These are phyloP conservation scores for Suzukiozyma palmioleophila DNA, from an alignment of 1,139 yeast genomes.

Conservation along the genomic window DNA sequence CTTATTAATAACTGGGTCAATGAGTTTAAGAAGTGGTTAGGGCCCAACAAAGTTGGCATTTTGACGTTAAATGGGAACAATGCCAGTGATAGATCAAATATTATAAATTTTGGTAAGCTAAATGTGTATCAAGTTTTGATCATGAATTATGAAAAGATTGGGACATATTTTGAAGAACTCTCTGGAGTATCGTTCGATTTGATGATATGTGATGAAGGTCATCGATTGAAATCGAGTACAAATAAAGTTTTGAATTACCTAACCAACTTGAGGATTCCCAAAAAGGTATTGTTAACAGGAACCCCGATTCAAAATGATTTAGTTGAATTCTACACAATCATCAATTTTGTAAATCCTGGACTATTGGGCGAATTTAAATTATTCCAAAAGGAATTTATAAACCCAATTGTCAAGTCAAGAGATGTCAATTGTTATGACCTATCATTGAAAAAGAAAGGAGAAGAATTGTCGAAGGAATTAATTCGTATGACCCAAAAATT, in stretches of 20 bases:
- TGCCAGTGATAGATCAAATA: slow-evolving; percentile 54
- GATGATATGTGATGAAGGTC: slow-evolving; percentile 94
- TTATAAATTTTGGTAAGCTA: slow-evolving; percentile 59
- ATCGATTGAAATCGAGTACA: slow-evolving; percentile 65
- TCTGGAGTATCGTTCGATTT: slow-evolving; percentile 55
- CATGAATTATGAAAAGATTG: slow-evolving; percentile 81
- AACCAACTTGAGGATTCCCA: slow-evolving; percentile 49
- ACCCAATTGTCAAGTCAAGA: slow-evolving; percentile 71
- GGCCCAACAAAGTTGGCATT: slow-evolving; percentile 56
- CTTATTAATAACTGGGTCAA: slow-evolving; percentile 81
- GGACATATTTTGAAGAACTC: slow-evolving; percentile 54
- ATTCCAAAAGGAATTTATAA: slow-evolving; percentile 64
- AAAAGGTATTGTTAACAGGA: slow-evolving; percentile 71
- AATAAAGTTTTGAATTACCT: slow-evolving; percentile 70
- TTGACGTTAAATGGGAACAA: slow-evolving; percentile 48
- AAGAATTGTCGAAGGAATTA: slow-evolving; percentile 55
- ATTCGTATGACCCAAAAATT: slow-evolving; percentile 61
- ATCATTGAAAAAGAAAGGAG: slow-evolving; percentile 51
- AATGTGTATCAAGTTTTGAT: slow-evolving; percentile 78
- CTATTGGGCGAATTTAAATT: slow-evolving; percentile 58
- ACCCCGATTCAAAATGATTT: slow-evolving; percentile 95
- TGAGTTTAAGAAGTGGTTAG: slow-evolving; percentile 91
- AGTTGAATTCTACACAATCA: slow-evolving; percentile 73
- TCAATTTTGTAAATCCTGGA: slow-evolving; percentile 83
- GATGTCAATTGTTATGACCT: slow-evolving; percentile 64